A percentile compares a stretch with the other conserved stretches of the same genome.
phyloP scores from a whole-genome alignment of 1,284 basidiomycete species.

The Trametes sp. region DNA sequence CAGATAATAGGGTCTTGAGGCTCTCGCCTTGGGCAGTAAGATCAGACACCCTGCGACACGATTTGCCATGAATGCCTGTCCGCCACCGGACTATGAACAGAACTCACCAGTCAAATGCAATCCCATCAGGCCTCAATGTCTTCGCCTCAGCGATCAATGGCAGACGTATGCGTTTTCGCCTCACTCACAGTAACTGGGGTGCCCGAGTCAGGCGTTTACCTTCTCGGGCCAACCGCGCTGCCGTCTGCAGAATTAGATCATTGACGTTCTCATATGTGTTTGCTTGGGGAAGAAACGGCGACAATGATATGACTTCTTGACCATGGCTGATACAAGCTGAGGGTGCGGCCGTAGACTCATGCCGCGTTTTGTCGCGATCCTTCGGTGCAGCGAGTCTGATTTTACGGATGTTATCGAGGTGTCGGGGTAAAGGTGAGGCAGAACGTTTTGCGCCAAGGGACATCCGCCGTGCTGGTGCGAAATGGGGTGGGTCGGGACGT shows the following conservation, averaged over 20 bases:
- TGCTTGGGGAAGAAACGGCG: neutral
- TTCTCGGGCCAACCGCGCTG: conserved; percentile 23
- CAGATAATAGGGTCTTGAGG: conserved; percentile 22
- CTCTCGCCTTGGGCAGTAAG: conserved; percentile 25
- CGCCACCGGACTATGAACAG: too few species aligned
- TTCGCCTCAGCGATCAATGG: conserved; percentile 4
- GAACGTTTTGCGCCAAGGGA: conserved; percentile 23
- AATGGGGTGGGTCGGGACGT: neutral
- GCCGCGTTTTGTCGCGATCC: conserved; percentile 3
- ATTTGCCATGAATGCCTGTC: neutral
- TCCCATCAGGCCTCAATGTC: conserved; percentile 28
- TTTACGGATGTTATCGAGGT: conserved; percentile 17
- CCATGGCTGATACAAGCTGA: too few species aligned
- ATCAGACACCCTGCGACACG: conserved; percentile 30
- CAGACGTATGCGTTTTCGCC: neutral
- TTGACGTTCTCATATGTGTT: conserved; percentile 25
- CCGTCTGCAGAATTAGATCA: conserved; percentile 29
- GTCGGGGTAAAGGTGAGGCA: conserved; percentile 22
- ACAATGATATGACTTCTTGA: conserved; percentile 25
- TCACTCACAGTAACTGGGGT: conserved; percentile 33
- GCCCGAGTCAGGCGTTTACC: conserved; percentile 33
- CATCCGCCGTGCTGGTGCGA: conserved; percentile 14
- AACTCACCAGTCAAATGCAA: conserved; percentile 38
- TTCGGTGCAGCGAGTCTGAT: conserved; percentile 1
- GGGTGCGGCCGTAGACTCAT: neutral